A percentile compares a stretch with the other conserved stretches of the same genome.
Conservation (phyloP, 768 basidiomycete genomes). For the Macrocybe gigantea region DNA sequence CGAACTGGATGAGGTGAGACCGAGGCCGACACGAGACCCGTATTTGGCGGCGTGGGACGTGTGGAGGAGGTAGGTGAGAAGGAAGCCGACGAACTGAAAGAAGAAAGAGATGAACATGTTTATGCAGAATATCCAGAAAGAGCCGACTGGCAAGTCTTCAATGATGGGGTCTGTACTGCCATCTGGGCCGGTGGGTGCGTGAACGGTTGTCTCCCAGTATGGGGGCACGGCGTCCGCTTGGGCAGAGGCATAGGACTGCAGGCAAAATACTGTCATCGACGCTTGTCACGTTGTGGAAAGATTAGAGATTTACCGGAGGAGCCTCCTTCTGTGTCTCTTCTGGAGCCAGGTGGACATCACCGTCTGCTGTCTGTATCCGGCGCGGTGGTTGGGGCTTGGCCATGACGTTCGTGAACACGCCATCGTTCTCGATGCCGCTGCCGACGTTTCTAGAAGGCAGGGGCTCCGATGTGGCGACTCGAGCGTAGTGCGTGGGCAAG, state of each 20-base stretch:
- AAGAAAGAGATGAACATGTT: constrained; percentile 87
- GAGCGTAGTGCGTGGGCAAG: constrained; percentile 61
- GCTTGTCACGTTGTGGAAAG: background rate
- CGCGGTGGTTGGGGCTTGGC: constrained; percentile 70
- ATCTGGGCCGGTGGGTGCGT: constrained; percentile 47
- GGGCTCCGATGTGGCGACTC: constrained; percentile 34
- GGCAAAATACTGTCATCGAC: background rate
- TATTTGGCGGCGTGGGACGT: constrained; percentile 90
- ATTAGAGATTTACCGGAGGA: constrained; percentile 65
- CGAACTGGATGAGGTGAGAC: constrained; percentile 93
- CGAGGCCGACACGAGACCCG: constrained; percentile 93
- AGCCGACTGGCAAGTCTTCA: constrained; percentile 86
- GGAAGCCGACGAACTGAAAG: constrained; percentile 95
- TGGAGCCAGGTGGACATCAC: constrained; percentile 59
- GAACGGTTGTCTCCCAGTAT: constrained; percentile 96
- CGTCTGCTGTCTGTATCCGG: constrained; percentile 43
- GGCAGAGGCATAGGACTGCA: constrained; percentile 80
- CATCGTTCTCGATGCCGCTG: constrained; percentile 79
- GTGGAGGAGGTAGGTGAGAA: constrained; percentile 89
- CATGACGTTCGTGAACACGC: constrained; percentile 91
- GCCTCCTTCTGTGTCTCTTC: constrained; percentile 78
- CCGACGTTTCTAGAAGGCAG: constrained; percentile 37
- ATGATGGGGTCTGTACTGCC: constrained; percentile 48
- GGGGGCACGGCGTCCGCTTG: constrained; percentile 87
- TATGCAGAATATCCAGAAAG: constrained; percentile 63